Evolutionary conservation across 805 yeast genomes (phyloP).

Genomic region (Spathaspora girioi): DNA sequence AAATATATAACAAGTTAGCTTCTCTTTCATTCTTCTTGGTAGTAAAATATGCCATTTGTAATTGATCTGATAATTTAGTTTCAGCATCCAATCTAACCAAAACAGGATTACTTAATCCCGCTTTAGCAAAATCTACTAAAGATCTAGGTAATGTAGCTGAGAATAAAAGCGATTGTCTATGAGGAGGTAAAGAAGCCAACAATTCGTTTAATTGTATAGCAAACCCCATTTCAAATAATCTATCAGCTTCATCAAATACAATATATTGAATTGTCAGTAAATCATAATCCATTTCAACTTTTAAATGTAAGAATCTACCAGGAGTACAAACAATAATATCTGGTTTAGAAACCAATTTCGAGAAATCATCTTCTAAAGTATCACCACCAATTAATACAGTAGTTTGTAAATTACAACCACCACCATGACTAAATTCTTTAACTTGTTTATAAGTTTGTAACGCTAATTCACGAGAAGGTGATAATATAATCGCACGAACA

Average conservation of each 20-base stretch:
- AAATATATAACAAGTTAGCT: constrained; percentile 70
- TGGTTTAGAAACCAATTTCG: constrained; percentile 89
- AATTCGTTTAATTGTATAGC: constrained; percentile 90
- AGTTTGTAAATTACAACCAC: constrained; percentile 81
- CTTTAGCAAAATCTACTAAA: constrained; percentile 94
- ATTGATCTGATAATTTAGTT: constrained; percentile 80
- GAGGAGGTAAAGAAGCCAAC: constrained; percentile 74
- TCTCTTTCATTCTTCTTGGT: constrained; percentile 85
- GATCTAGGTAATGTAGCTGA: constrained; percentile 94
- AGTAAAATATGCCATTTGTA: constrained; percentile 85
- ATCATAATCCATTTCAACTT: constrained; percentile 91
- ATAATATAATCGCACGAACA: constrained; percentile 78
- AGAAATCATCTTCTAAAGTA: constrained; percentile 93
- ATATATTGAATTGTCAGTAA: constrained; percentile 81
- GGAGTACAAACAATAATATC: constrained; percentile 96
- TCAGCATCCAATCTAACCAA: constrained; percentile 92
- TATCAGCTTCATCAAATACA: constrained; percentile 96
- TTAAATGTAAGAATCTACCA: constrained; percentile 92
- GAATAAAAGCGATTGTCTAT: constrained; percentile 83
- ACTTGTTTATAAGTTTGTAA: constrained; percentile 86
- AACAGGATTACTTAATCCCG: constrained; percentile 90
- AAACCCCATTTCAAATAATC: constrained; percentile 95
- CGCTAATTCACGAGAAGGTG: constrained; percentile 97
- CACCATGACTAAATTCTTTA: constrained; percentile 80
- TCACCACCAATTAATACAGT: constrained; percentile 95